Percentiles rank a stretch among this genome's conserved stretches.
These are phyloP conservation scores for Helminthosporium solani DNA, from an alignment of 2,329 filamentous ascomycete genomes.

Conservation along the genomic window DNA sequence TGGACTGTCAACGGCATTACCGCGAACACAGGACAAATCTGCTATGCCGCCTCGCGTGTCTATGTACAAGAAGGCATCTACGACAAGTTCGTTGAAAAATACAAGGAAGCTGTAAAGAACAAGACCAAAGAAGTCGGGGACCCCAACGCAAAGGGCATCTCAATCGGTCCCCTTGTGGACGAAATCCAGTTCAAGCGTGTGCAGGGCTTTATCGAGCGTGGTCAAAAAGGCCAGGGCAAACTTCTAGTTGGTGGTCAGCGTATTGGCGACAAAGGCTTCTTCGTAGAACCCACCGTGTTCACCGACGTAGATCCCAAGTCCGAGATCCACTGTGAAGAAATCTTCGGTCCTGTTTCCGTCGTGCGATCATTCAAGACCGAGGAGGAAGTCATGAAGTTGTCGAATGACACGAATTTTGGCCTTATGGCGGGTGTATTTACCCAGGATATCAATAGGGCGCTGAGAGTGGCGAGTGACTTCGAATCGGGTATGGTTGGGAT, in stretches of 20 bases:
- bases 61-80: constrained; percentile 44
- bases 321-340: constrained; percentile 41
- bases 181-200: constrained; percentile 39
- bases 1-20: constrained; percentile 41
- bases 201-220: constrained; percentile 38
- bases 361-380: constrained; percentile 42
- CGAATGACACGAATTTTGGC: constrained; percentile 43
- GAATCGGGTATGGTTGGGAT: constrained; percentile 40
- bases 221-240: constrained; percentile 31
- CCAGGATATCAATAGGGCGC: constrained; percentile 41
- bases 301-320: constrained; percentile 33
- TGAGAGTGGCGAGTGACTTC: constrained; percentile 35
- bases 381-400: constrained; percentile 41
- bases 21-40: constrained; percentile 42
- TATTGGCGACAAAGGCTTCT: constrained; percentile 34
- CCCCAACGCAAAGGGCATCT: constrained; percentile 29
- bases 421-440: constrained; percentile 44
- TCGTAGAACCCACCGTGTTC: constrained; percentile 40
- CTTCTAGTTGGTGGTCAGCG: constrained; percentile 37
- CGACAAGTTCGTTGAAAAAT: constrained; percentile 39
- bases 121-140: constrained; percentile 35
- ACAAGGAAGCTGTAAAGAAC: constrained; percentile 35
- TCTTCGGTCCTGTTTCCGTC: constrained; percentile 42
- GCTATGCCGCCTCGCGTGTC: constrained; percentile 41
- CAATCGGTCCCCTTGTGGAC: constrained; percentile 39